Conservation (phyloP, 2,329 filamentous ascomycete species). For the Sclerotiophoma versabilis region DNA sequence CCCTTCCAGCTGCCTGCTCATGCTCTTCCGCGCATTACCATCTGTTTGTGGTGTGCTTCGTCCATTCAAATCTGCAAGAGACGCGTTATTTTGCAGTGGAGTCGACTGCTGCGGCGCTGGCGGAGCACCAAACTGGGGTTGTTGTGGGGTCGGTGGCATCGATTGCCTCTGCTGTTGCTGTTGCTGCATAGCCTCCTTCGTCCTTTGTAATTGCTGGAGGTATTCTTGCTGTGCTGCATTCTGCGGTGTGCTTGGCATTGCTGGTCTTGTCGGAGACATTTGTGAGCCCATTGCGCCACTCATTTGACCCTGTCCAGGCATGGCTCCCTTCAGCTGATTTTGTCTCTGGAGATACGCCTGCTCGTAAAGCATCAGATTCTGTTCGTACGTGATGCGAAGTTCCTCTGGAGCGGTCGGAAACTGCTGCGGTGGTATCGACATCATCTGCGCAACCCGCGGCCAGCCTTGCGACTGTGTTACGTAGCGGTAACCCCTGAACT, state of each 20-base stretch:
- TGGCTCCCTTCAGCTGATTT: constrained; percentile 51
- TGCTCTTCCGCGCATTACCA: constrained; percentile 43
- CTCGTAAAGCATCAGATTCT: constrained; percentile 80
- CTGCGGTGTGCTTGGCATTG: constrained; percentile 37
- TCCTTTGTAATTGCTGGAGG: constrained; percentile 53
- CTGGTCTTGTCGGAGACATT: constrained; percentile 47
- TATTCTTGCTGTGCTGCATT: constrained; percentile 59
- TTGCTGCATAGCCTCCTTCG: constrained; percentile 49
- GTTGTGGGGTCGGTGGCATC: constrained; percentile 50
- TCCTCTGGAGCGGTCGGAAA: constrained; percentile 71
- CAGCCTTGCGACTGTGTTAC: constrained; percentile 75
- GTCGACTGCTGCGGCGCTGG: constrained; percentile 48
- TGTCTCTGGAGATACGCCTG: constrained; percentile 68
- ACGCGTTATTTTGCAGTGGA: constrained; percentile 56
- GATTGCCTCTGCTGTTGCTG: constrained; percentile 37
- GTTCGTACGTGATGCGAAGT: constrained; percentile 75
- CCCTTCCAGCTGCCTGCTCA: constrained; percentile 47
- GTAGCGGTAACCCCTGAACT: constrained; percentile 77
- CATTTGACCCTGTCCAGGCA: constrained; percentile 38
- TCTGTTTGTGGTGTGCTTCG: constrained; percentile 56
- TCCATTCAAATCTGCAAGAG: constrained; percentile 56
- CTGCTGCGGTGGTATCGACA: constrained; percentile 53
- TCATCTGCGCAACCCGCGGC: constrained; percentile 69
- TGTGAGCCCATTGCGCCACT: constrained; percentile 26
- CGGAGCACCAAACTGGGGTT: constrained; percentile 40